Base-by-base conservation (phyloP, 805 yeast species). In the Starmerella geochares region DNA sequence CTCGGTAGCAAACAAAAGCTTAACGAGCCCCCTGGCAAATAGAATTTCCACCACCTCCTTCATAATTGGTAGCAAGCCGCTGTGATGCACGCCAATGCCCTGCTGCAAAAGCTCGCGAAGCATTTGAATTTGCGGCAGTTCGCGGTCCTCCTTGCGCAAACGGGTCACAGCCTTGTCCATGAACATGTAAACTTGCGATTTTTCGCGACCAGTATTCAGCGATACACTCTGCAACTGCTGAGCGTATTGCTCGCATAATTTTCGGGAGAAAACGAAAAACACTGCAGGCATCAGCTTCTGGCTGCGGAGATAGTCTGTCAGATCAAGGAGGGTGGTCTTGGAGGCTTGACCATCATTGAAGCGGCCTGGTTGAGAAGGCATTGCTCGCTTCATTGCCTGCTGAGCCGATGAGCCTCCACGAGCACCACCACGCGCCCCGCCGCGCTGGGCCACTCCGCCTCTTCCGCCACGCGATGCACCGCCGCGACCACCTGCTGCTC, bases 51-150 rank as follows among this genome's bases (percentile, higher is more conserved):
- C 88, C 41, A 86, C 79, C 62, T 88, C 97, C 61, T 88, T 88
- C 24, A 88, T 94, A 35, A 88, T 88, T 0, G 97, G 97, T 50
- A 88, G 67, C 52, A 88, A 67, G 0, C 97, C 97, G 62, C 95
- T 94, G 66, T 88, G 96, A 63, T 88, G 97, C 2, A 88, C 94
- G 0, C 95, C 96, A 54, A 92, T 83, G 50, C 98, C 98, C 61
- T 96, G 74, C 39, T 86, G 76, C 38, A 92, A 67, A 74, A 90
- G 71, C 27, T 86, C 94, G 57, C 94, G 74, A 52, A 90, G 74
- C 56, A 83, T 79, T 53, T 85, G 56, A 51, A 92, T 90, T 67
- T 92, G 98, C 1, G 98, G 97, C 44, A 92, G 71, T 50, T 83
- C 90, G 54, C 97, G 75, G 63, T 92, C 98, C 60, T 92, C 98